Evolutionary conservation across 805 yeast genomes (phyloP), one percentile per base, ranked within the genome.

Genomic region (Candida tallmaniae): DNA sequence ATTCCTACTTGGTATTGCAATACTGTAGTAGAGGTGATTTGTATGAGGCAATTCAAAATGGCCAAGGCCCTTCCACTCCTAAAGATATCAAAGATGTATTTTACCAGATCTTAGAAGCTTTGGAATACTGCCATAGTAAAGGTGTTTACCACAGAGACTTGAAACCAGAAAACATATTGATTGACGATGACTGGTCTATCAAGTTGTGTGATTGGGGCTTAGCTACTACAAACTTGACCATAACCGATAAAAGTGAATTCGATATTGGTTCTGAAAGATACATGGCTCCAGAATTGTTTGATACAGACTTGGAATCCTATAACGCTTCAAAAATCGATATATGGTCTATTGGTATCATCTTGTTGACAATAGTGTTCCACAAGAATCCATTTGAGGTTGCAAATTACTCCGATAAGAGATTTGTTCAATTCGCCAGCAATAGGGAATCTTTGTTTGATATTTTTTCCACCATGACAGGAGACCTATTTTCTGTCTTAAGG

Each of bases 251-350:
- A 16, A 49, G 43, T 31, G 72, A 65, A 39, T 83, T 87, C 54
- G 95, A 85, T 41, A 83, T 86, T 39, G 96, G 96, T 16, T 77
- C 86, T 35, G 95, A 86, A 59, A 70, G 95, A 42, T 88, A 88
- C 58, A 88, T 88, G 97, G 94, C 96, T 0, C 97, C 97, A 1
- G 97, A 88, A 53, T 61, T 87, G 7, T 80, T 87, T 52, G 95
- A 87, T 35, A 46, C 56, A 10, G 61, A 62, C 26, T 60, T 76
- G 31, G 75, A 74, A 23, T 64, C 70, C 27, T 89, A 88, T 55
- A 83, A 82, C 47, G 86, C 95, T 6, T 77, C 80, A 14, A 81
- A 83, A 56, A 81, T 83, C 32, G 96, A 88, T 60, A 67, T 88
- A 31, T 88, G 97, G 97, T 80, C 96, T 0, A 61, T 84, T 40